Evolutionary conservation across 2,329 filamentous ascomycete genomes (phyloP).

Genomic region (Botryotinia convoluta): DNA sequence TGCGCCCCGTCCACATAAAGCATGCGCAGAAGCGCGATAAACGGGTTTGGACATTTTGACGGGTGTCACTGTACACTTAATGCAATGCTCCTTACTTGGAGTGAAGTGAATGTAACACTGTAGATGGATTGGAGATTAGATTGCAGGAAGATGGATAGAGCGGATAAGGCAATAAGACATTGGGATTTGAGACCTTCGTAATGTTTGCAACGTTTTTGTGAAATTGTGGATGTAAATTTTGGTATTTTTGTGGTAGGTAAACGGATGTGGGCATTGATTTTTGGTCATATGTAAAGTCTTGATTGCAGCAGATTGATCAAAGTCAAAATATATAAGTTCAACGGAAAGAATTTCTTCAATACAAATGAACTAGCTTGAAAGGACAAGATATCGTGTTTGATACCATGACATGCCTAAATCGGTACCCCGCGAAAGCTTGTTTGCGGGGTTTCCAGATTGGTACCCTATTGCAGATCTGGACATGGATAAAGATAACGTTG

Average conservation of each 20-base stretch:
- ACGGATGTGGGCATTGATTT: background rate
- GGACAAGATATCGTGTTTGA: background rate
- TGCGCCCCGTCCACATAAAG: background rate
- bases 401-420: background rate
- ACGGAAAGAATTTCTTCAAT: too few relatives aligned
- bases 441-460: background rate
- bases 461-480: background rate
- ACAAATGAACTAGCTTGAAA: background rate
- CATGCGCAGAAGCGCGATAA: background rate
- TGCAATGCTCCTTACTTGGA: background rate
- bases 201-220: background rate
- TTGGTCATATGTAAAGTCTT: background rate
- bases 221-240: background rate
- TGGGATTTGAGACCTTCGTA: background rate
- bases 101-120: background rate
- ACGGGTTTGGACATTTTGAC: background rate
- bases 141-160: background rate
- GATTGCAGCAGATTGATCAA: background rate
- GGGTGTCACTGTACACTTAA: background rate
- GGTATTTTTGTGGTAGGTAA: background rate
- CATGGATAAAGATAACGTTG: slow-evolving; percentile 6
- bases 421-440: background rate
- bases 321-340: background rate
- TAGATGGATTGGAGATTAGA: background rate
- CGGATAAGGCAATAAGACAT: too few relatives aligned